Evolutionary conservation across 805 yeast genomes (phyloP), one percentile per base, ranked within the genome.

Genomic region (Candida michaelii): DNA sequence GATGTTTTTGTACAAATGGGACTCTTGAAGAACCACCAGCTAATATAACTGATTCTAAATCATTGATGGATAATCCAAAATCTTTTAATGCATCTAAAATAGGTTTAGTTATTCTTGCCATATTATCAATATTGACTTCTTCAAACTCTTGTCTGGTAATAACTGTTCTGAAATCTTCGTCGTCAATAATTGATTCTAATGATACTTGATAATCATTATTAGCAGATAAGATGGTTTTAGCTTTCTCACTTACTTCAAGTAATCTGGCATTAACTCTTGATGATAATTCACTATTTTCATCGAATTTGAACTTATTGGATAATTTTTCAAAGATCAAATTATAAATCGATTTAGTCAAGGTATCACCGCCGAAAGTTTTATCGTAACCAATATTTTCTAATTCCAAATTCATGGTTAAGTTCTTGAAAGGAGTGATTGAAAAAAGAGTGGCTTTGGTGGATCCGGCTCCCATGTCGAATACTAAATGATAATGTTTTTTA

Each of bases 391-490:
- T 78, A 23, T 89, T 89, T 56, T 82, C 85, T 19, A 88, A 75
- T 29, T 80, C 84, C 29, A 89, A 66, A 7, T 58, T 56, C 10
- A 73, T 50, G 8, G 73, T 62, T 8, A 71, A 67, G 25, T 69
- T 68, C 18, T 69, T 68, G 36, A 58, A 60, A 16, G 77, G 77
- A 13, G 64, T 61, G 48, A 83, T 71, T 0, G 90, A 80, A 39
- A 89, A 78, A n/a, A 93, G 66, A 0, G 98, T 85, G 1, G 96
- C 95, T 42, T 83, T 79, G 0, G 95, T 85, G 0, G 95, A 83
- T 1, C 95, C 95, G 4, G 96, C 91, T 36, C 99, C 99, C 77
- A 86, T 78, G 60, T 93, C 99, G 58, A 83, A 89, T 27, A 93
- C 76, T 38, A 89, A 58, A 57, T 86, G 86, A 54, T 80, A 74